phyloP scores from a whole-genome alignment of 169 alveolate species.

The Plasmodium sp. region DNA sequence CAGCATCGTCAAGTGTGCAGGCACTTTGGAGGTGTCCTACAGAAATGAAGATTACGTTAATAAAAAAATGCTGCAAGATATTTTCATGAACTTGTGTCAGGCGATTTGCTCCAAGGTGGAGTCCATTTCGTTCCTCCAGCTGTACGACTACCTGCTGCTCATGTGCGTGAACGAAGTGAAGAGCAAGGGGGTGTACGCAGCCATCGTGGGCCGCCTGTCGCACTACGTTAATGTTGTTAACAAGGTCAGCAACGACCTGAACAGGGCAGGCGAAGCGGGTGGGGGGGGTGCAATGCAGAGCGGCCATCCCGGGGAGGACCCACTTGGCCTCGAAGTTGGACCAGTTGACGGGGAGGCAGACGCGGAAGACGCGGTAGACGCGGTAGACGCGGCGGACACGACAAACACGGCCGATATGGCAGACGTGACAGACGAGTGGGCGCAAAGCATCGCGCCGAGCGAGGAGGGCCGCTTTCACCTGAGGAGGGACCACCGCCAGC shows the following conservation, averaged over 20 bases:
- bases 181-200: slow-evolving; percentile 13
- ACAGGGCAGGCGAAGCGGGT: background rate
- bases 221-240: slow-evolving; percentile 41
- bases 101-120: slow-evolving; percentile 17
- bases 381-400: background rate
- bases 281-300: background rate
- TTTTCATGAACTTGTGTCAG: slow-evolving; percentile 17
- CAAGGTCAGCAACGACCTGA: slow-evolving; percentile 25
- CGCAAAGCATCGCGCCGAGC: background rate
- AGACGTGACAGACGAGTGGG: background rate
- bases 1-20: slow-evolving; percentile 7
- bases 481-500: background rate
- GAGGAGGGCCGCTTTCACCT: background rate
- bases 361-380: background rate
- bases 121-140: slow-evolving; percentile 30
- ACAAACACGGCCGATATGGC: background rate
- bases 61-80: slow-evolving; percentile 15
- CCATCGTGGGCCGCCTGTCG: slow-evolving; percentile 4
- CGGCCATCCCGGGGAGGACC: background rate
- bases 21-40: background rate
- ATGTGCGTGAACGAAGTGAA: slow-evolving; percentile 57
- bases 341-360: background rate
- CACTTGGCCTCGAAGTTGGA: background rate
- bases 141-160: slow-evolving; percentile 44
- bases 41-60: slow-evolving; percentile 63